phyloP scores from a whole-genome alignment of 106 monocot genomes.

The Chionographis japonica region DNA sequence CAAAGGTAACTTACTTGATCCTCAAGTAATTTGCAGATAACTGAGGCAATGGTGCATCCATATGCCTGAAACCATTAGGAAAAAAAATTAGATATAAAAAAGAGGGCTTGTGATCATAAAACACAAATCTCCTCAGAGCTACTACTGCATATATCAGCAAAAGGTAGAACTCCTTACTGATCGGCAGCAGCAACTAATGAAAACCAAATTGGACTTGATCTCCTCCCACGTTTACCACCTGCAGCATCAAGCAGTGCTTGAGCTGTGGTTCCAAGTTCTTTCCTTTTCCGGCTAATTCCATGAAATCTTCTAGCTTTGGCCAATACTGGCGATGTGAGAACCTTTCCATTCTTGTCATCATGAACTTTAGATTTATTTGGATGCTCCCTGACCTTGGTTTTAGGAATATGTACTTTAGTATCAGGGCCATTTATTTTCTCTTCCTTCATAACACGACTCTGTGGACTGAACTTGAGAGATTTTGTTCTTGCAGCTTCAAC shows the following conservation, averaged over 20 bases:
- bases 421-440: constrained; percentile 39
- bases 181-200: constrained; percentile 60
- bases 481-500: constrained; percentile 79
- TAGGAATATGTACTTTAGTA: constrained; percentile 22
- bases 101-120: not conserved
- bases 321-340: constrained; percentile 9
- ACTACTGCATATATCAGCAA: not conserved
- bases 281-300: constrained; percentile 37
- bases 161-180: constrained; percentile 39
- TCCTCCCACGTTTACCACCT: constrained; percentile 38
- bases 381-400: constrained; percentile 40
- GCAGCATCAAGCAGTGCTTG: constrained; percentile 46
- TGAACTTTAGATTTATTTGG: constrained; percentile 31
- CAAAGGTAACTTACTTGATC: constrained; percentile 56
- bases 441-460: constrained; percentile 27
- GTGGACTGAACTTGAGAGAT: constrained; percentile 29
- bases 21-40: constrained; percentile 60
- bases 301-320: constrained; percentile 32
- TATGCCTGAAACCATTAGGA: constrained; percentile 46
- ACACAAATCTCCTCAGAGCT: not conserved
- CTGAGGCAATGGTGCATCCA: constrained; percentile 51
- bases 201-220: constrained; percentile 60
- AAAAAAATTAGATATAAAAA: not conserved
- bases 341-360: constrained; percentile 38
- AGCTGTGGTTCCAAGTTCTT: constrained; percentile 31